Conservation (phyloP, 2,329 filamentous ascomycete species). For the Sarocladium oryzae region DNA sequence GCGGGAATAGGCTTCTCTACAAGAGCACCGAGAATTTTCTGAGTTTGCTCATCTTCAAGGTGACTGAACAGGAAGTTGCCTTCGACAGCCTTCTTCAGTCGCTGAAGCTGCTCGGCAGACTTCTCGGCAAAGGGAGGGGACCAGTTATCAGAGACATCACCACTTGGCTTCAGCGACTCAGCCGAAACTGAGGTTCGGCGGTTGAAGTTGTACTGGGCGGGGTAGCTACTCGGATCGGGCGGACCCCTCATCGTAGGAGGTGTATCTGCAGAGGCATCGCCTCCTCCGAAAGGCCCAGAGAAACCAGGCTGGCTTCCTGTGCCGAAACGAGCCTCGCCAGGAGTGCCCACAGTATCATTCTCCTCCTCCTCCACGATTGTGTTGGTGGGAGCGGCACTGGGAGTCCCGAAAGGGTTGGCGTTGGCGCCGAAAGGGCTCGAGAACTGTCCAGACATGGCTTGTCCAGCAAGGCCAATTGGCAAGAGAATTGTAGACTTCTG, state of each 20-base stretch:
- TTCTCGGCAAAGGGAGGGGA: constrained; percentile 80
- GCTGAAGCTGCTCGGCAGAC: constrained; percentile 68
- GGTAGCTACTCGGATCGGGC: constrained; percentile 64
- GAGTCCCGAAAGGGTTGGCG: constrained; percentile 66
- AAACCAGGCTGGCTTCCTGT: constrained; percentile 32
- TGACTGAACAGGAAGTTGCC: constrained; percentile 93
- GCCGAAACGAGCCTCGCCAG: constrained; percentile 58
- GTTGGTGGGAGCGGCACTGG: constrained; percentile 42
- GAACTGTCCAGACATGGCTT: constrained; percentile 68
- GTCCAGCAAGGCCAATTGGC: neutral
- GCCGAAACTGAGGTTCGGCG: constrained; percentile 94
- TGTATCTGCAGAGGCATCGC: constrained; percentile 39
- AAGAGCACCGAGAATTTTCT: constrained; percentile 80
- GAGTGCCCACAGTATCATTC: constrained; percentile 67
- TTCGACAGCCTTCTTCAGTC: constrained; percentile 74
- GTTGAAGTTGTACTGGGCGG: constrained; percentile 87
- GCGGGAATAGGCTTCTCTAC: constrained; percentile 94
- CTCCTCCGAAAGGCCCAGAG: constrained; percentile 45
- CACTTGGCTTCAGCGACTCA: constrained; percentile 86
- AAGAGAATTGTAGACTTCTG: neutral
- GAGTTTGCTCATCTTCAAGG: constrained; percentile 86
- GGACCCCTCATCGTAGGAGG: constrained; percentile 41
- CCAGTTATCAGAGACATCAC: constrained; percentile 76
- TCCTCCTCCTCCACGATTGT: constrained; percentile 71
- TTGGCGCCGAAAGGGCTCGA: constrained; percentile 63